These are phyloP conservation scores for Penicillium aurantiogriseum DNA, from an alignment of 2,329 filamentous ascomycete genomes.

Conservation along the genomic window DNA sequence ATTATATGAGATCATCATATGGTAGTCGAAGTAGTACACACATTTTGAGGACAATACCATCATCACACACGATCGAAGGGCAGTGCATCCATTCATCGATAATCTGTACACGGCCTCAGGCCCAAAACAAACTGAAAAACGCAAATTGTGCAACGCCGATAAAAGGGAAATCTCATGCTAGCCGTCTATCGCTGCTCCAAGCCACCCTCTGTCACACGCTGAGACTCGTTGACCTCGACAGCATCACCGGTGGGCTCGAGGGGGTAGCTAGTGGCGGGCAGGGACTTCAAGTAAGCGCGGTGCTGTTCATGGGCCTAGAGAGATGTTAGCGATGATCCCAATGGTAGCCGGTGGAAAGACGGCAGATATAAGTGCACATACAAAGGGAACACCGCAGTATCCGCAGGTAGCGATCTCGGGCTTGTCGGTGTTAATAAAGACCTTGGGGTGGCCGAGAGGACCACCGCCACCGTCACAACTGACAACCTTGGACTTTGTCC, in stretches of 20 bases:
- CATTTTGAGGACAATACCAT: constrained; percentile 10
- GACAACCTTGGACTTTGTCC: constrained; percentile 79
- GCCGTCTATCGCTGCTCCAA: constrained; percentile 58
- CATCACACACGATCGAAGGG: constrained; percentile 15
- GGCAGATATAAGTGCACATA: constrained; percentile 54
- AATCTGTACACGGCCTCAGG: constrained; percentile 38
- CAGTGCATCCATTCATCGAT: constrained; percentile 33
- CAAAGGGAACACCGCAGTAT: constrained; percentile 92
- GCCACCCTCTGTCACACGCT: constrained; percentile 58
- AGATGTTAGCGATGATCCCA: neutral
- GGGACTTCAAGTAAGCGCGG: constrained; percentile 76
- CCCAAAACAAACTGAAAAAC: constrained; percentile 30
- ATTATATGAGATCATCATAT: constrained; percentile 5
- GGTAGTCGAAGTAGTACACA: constrained; percentile 6
- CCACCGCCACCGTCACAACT: constrained; percentile 92
- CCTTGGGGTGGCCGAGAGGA: constrained; percentile 80
- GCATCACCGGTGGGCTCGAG: constrained; percentile 61
- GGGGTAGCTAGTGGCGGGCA: constrained; percentile 78
- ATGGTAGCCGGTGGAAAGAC: neutral
- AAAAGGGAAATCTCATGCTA: constrained; percentile 32
- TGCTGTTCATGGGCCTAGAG: constrained; percentile 83
- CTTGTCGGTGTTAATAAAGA: constrained; percentile 99
- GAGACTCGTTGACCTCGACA: constrained; percentile 58
- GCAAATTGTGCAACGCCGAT: constrained; percentile 37
- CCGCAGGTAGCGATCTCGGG: constrained; percentile 85